Evolutionary conservation across 192 early-diverging fungal genomes (phyloP).

Genomic region (Entophlyctis helioformis): DNA sequence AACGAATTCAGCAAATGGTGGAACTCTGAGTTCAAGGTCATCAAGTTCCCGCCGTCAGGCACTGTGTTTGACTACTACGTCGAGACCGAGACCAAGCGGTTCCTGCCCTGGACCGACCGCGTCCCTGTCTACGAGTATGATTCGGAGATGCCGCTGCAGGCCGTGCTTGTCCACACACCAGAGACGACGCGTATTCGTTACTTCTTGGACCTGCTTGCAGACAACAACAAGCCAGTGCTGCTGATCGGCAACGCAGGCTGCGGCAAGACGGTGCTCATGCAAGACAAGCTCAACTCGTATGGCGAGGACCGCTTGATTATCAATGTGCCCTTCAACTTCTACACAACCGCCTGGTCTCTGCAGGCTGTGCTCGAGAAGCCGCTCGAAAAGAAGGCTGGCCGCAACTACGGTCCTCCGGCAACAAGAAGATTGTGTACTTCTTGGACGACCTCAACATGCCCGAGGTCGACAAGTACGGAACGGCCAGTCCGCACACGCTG

Average conservation of each 20-base stretch:
- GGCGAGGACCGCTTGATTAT: slow-evolving; percentile 45
- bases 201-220: slow-evolving; percentile 44
- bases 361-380: slow-evolving; percentile 52
- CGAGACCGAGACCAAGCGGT: slow-evolving; percentile 43
- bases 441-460: slow-evolving; percentile 60
- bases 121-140: slow-evolving; percentile 42
- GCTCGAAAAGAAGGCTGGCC: slow-evolving; percentile 53
- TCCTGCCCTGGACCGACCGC: slow-evolving; percentile 48
- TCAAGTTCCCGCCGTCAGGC: slow-evolving; percentile 45
- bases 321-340: slow-evolving; percentile 60
- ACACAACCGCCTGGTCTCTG: slow-evolving; percentile 48
- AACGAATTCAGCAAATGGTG: slow-evolving; percentile 54
- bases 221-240: slow-evolving; percentile 49
- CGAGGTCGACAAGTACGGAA: slow-evolving; percentile 58
- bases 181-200: slow-evolving; percentile 48
- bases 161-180: slow-evolving; percentile 48
- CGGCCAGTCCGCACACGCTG: slow-evolving; percentile 45
- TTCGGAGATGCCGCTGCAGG: slow-evolving; percentile 40
- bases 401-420: slow-evolving; percentile 52
- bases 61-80: slow-evolving; percentile 58
- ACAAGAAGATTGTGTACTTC: slow-evolving; percentile 55
- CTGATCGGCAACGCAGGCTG: slow-evolving; percentile 52
- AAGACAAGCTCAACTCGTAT: slow-evolving; percentile 51
- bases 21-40: slow-evolving; percentile 48
- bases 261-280: slow-evolving; percentile 55